A percentile compares a stretch with the other conserved stretches of the same genome.
phyloP scores from a whole-genome alignment of 2,329 filamentous ascomycete genomes.

The Aspergillus intermedius region DNA sequence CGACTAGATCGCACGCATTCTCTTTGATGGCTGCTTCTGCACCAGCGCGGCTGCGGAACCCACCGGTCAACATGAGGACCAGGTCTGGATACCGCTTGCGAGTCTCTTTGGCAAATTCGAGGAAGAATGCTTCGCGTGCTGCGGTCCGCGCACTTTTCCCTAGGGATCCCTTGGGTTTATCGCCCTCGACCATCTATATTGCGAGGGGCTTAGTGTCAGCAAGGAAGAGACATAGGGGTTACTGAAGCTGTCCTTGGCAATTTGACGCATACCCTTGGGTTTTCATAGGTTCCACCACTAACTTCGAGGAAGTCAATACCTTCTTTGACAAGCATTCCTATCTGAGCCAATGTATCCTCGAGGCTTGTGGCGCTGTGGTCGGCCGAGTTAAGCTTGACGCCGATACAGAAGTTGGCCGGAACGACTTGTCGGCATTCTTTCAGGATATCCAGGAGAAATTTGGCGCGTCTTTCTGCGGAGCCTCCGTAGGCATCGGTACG shows the following conservation, averaged over 20 bases:
- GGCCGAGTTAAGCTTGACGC: slow-evolving; percentile 47
- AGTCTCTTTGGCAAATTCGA: slow-evolving; percentile 56
- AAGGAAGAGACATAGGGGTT: not conserved
- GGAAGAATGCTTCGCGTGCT: slow-evolving; percentile 61
- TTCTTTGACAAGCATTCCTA: slow-evolving; percentile 40
- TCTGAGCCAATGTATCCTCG: slow-evolving; percentile 53
- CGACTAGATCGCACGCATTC: slow-evolving; percentile 46
- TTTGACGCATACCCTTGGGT: slow-evolving; percentile 47
- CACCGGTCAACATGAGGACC: slow-evolving; percentile 55
- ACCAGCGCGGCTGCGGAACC: slow-evolving; percentile 50
- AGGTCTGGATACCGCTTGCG: slow-evolving; percentile 41
- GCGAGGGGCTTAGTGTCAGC: not conserved
- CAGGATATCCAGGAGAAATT: slow-evolving; percentile 43
- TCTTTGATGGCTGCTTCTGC: slow-evolving; percentile 45
- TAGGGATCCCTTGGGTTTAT: slow-evolving; percentile 16
- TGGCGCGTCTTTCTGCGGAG: slow-evolving; percentile 39
- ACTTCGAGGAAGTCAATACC: slow-evolving; percentile 62
- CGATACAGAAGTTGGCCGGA: slow-evolving; percentile 39
- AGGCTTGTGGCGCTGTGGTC: slow-evolving; percentile 36
- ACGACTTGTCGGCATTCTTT: slow-evolving; percentile 35
- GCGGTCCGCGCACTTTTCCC: slow-evolving; percentile 42
- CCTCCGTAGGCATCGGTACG: slow-evolving; percentile 47
- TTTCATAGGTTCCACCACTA: slow-evolving; percentile 57
- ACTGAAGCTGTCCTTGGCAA: no score
- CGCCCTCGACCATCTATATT: slow-evolving; percentile 27